Conservation (phyloP, 164 flowering plant genomes). For the Tetracentron sinense region DNA sequence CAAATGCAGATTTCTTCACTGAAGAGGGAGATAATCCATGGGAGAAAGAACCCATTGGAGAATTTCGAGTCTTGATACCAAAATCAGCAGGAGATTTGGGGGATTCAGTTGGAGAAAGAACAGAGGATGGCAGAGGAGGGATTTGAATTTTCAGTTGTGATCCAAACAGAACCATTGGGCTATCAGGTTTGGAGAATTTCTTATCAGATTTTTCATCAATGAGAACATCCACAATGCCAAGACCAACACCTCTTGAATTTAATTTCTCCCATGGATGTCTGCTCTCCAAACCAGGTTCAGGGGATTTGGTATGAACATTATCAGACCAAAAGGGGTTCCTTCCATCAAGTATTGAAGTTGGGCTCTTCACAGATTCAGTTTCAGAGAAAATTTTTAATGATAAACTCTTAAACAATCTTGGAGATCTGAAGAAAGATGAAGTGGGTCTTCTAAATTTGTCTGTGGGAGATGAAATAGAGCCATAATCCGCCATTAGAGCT, state of each 20-base stretch:
- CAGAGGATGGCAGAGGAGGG: slow-evolving; percentile 43
- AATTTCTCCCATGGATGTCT: slow-evolving; percentile 37
- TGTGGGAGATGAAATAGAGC: slow-evolving; percentile 30
- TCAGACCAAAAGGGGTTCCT: slow-evolving; percentile 45
- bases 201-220: slow-evolving; percentile 29
- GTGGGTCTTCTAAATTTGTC: slow-evolving; percentile 28
- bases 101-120: slow-evolving; percentile 29
- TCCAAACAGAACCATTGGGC: slow-evolving; percentile 57
- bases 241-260: slow-evolving; percentile 52
- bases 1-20: no score
- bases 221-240: slow-evolving; percentile 62
- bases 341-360: slow-evolving; percentile 73
- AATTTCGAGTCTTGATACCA: slow-evolving; percentile 42
- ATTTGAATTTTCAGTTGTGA: slow-evolving; percentile 73
- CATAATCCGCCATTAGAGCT: slow-evolving; percentile 44
- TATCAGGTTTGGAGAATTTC: slow-evolving; percentile 32
- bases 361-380: slow-evolving; percentile 58
- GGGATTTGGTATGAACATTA: slow-evolving; percentile 24
- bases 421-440: slow-evolving; percentile 51
- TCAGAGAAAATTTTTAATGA: slow-evolving; percentile 38
- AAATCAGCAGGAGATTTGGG: slow-evolving; percentile 46
- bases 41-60: slow-evolving; percentile 31
- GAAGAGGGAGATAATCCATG: no score
- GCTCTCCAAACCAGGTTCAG: slow-evolving; percentile 30
- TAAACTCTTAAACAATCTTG: slow-evolving; percentile 49